Percentiles rank a stretch among this genome's conserved stretches.
These are phyloP conservation scores for Tuber magnatum DNA, from an alignment of 495 filamentous ascomycete genomes.

Conservation along the genomic window DNA sequence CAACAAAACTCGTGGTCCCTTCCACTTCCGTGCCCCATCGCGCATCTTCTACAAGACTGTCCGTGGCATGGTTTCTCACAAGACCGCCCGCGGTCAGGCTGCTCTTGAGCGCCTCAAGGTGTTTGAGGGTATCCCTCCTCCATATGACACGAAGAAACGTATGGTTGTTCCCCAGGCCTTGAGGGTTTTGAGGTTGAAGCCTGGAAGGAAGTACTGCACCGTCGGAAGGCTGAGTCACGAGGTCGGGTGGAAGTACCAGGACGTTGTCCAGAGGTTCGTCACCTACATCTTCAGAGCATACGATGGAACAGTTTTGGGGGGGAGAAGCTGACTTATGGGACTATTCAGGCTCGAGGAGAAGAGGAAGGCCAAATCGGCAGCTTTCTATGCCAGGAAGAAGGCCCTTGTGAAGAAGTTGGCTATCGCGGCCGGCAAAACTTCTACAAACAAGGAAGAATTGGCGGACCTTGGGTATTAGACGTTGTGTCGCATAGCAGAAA, in stretches of 20 bases:
- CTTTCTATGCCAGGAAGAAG: slow-evolving; percentile 99
- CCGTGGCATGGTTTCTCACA: slow-evolving; percentile 99
- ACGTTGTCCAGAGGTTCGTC: slow-evolving; percentile 90
- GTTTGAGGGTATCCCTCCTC: slow-evolving; percentile 98
- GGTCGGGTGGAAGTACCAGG: slow-evolving; percentile 99
- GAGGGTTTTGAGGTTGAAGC: slow-evolving; percentile 86
- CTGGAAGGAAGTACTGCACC: slow-evolving; percentile 98
- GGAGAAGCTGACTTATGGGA: slow-evolving; percentile 42
- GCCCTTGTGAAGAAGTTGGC: slow-evolving; percentile 74
- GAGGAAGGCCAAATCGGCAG: slow-evolving; percentile 95
- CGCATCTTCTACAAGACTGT: slow-evolving; percentile 99
- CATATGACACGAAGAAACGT: slow-evolving; percentile 99
- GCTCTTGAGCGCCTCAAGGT: slow-evolving; percentile 97
- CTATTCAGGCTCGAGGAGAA: slow-evolving; percentile 84
- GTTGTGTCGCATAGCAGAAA: slow-evolving; percentile 36
- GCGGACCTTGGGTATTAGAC: slow-evolving; percentile 65
- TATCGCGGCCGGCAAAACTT: slow-evolving; percentile 86
- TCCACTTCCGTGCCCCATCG: slow-evolving; percentile 98
- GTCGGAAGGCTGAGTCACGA: slow-evolving; percentile 96
- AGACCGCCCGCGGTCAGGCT: slow-evolving; percentile 92
- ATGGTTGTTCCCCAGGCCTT: slow-evolving; percentile 98
- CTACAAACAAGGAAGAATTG: slow-evolving; percentile 70
- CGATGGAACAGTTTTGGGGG: not conserved
- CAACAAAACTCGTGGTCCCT: slow-evolving; percentile 98
- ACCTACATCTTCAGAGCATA: not conserved